Percentiles rank a stretch among this genome's conserved stretches.
phyloP scores from a whole-genome alignment of 108 stramenopile genomes.

The Conticribra weissflogii region DNA sequence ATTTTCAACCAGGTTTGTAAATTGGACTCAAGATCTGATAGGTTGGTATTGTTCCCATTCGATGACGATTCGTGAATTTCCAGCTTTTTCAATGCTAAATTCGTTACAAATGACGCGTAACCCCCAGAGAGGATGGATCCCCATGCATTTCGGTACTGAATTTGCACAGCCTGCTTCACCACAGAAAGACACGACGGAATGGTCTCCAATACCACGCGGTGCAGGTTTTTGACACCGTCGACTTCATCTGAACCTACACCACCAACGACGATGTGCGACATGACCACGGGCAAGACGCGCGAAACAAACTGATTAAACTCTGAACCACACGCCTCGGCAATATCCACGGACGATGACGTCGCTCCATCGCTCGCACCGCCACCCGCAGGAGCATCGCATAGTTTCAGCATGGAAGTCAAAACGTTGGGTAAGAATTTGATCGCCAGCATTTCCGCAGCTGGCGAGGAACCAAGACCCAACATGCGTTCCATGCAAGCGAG shows the following conservation, averaged over 20 bases:
- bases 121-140: slow-evolving; percentile 43
- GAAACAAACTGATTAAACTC: slow-evolving; percentile 47
- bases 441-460: slow-evolving; percentile 52
- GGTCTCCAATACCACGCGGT: slow-evolving; percentile 29
- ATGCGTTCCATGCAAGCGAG: slow-evolving; percentile 55
- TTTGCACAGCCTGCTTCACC: slow-evolving; percentile 26
- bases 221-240: slow-evolving; percentile 10
- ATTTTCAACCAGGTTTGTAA: slow-evolving; percentile 45
- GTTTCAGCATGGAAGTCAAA: slow-evolving; percentile 34
- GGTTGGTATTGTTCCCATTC: slow-evolving; percentile 7
- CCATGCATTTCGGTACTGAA: slow-evolving; percentile 38
- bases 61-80: slow-evolving; percentile 38
- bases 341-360: slow-evolving; percentile 6
- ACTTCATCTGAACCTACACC: not conserved
- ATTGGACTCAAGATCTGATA: slow-evolving; percentile 11
- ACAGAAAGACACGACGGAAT: slow-evolving; percentile 30
- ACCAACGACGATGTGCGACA: slow-evolving; percentile 1
- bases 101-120: slow-evolving; percentile 39
- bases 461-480: slow-evolving; percentile 4
- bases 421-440: slow-evolving; percentile 59
- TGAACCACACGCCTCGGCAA: slow-evolving; percentile 26
- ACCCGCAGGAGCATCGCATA: slow-evolving; percentile 26
- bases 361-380: slow-evolving; percentile 16
- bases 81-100: slow-evolving; percentile 48
- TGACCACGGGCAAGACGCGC: slow-evolving; percentile 27